phyloP scores from a whole-genome alignment of 768 basidiomycete species.

The Boletus sp. region DNA sequence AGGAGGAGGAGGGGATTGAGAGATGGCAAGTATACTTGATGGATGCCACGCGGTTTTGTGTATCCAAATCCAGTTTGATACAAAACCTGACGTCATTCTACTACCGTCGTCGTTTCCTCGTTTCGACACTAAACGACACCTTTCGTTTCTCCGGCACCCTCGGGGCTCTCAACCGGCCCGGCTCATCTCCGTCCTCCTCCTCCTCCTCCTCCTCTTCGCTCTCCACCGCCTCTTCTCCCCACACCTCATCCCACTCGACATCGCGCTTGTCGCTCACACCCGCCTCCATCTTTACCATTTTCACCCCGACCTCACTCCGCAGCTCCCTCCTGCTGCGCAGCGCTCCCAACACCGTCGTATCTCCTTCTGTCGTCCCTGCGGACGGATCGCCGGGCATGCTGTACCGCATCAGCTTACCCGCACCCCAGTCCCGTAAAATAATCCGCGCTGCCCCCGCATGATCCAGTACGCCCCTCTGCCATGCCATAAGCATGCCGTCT shows the following conservation, averaged over 20 bases:
- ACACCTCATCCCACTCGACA: conserved; percentile 39
- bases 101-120: conserved; percentile 5
- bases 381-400: conserved; percentile 47
- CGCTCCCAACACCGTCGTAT: conserved; percentile 48
- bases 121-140: conserved; percentile 47
- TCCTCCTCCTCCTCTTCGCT: conserved; percentile 36
- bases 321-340: conserved; percentile 64
- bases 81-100: conserved; percentile 22
- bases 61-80: conserved; percentile 20
- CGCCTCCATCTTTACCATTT: conserved; percentile 54
- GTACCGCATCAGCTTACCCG: conserved; percentile 71
- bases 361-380: conserved; percentile 29
- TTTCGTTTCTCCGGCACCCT: too few species aligned
- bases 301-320: conserved; percentile 48
- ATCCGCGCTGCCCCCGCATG: conserved; percentile 71
- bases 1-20: neutral
- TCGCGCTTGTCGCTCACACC: conserved; percentile 41
- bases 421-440: conserved; percentile 83
- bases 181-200: conserved; percentile 31
- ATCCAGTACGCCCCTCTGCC: conserved; percentile 71
- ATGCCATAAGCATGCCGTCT: conserved; percentile 11
- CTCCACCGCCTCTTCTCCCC: conserved; percentile 39
- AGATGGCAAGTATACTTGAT: neutral
- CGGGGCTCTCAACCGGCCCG: too few species aligned
- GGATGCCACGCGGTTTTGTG: conserved; percentile 22